These are phyloP conservation scores for Macrotyloma uniflorum DNA, from an alignment of 306 rosid genomes.

Conservation along the genomic window DNA sequence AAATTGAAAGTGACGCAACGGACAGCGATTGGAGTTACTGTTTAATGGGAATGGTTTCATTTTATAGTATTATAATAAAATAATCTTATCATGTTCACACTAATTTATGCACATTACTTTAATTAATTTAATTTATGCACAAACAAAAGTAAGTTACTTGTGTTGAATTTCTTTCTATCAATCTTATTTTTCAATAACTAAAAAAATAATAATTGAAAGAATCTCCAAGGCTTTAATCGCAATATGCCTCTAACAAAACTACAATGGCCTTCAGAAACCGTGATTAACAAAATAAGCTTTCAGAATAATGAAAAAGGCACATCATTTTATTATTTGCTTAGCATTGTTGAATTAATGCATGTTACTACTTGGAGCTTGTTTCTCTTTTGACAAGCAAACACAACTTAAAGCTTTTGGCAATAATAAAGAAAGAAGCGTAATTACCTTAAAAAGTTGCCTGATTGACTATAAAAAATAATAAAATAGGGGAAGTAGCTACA, in stretches of 20 bases:
- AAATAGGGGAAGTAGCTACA: conserved; percentile 15
- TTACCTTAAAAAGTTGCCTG: conserved; percentile 21
- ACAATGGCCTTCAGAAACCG: not conserved
- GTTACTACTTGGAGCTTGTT: not conserved
- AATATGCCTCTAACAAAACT: not conserved
- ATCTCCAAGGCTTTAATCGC: not conserved
- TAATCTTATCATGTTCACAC: not conserved
- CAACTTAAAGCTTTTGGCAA: conserved; percentile 18
- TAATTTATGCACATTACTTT: not conserved
- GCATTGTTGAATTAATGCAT: not conserved
- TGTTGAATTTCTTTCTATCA: not conserved
- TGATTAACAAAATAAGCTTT: not conserved
- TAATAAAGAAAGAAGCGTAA: conserved; percentile 16
- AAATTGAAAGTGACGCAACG: conserved; percentile 36
- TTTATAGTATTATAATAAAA: not conserved
- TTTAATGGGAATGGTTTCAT: not conserved
- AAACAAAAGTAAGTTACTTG: not conserved
- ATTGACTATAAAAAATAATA: conserved; percentile 15
- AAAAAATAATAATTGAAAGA: not conserved
- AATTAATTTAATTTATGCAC: not conserved
- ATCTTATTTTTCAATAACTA: not conserved
- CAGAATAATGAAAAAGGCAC: not conserved
- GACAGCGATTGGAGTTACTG: conserved; percentile 30
- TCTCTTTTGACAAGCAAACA: conserved; percentile 4
- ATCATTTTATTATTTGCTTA: too few species aligned